These are phyloP conservation scores for Fusarium papillatum DNA, from an alignment of 2,329 filamentous ascomycete species.

Conservation along the genomic window DNA sequence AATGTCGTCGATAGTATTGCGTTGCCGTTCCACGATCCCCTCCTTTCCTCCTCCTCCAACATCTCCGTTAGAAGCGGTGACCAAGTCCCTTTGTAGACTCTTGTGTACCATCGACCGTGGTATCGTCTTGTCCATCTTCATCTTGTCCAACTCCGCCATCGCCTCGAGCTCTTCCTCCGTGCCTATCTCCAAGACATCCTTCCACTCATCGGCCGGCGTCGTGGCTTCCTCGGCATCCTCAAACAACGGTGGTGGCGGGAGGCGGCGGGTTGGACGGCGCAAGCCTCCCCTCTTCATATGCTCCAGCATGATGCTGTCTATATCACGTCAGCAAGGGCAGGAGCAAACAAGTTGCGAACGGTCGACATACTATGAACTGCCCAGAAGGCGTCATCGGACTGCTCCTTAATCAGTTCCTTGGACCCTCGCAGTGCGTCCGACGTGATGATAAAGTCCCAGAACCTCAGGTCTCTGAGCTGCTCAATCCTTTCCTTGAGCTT, in stretches of 20 bases:
- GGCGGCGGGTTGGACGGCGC: neutral
- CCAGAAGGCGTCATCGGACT: constrained; percentile 26
- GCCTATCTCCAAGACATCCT: neutral
- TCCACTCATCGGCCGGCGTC: neutral
- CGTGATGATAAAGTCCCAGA: constrained; percentile 42
- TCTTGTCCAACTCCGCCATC: neutral
- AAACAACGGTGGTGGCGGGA: constrained; percentile 25
- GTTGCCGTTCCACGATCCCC: neutral
- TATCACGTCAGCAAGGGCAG: constrained; percentile 5
- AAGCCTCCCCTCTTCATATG: neutral
- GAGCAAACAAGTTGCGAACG: neutral
- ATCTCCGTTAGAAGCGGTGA: neutral
- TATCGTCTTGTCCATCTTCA: neutral
- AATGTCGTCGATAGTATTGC: neutral
- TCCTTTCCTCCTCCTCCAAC: neutral
- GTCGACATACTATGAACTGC: constrained; percentile 11
- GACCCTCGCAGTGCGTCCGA: constrained; percentile 31
- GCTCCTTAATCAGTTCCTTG: constrained; percentile 25
- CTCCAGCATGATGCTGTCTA: constrained; percentile 12
- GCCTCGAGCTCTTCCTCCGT: neutral
- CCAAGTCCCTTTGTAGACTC: neutral
- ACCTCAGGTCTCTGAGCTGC: constrained; percentile 26
- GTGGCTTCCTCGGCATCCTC: neutral
- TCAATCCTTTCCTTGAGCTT: constrained; percentile 22
- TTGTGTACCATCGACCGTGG: neutral